Conservation (phyloP, 768 basidiomycete species). For the Chalciporus pseudorubinellus region DNA sequence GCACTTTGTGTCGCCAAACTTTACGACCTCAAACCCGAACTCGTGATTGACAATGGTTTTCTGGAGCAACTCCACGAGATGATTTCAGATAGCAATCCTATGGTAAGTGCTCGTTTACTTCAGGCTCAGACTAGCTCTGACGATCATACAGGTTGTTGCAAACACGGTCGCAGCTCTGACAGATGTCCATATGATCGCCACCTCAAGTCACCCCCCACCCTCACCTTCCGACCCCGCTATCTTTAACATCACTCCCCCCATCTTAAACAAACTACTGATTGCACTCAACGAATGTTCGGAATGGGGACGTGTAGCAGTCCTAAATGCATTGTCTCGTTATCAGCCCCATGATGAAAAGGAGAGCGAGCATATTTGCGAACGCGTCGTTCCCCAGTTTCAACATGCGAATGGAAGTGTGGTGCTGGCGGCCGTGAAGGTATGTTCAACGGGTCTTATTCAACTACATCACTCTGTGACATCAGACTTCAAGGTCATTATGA, state of each 20-base stretch:
- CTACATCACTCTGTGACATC: not conserved
- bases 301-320: constrained; percentile 95
- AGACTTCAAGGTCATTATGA: constrained; percentile 84
- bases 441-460: constrained; percentile 10
- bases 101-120: constrained; percentile 53
- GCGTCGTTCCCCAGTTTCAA: constrained; percentile 97
- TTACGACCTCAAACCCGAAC: constrained; percentile 93
- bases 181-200: constrained; percentile 82
- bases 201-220: constrained; percentile 46
- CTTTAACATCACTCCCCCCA: constrained; percentile 79
- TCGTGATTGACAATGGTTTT: constrained; percentile 95
- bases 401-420: constrained; percentile 96
- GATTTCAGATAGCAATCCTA: constrained; percentile 94
- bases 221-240: constrained; percentile 59
- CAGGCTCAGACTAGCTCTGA: not conserved
- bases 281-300: constrained; percentile 98
- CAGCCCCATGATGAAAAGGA: constrained; percentile 85
- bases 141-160: constrained; percentile 78
- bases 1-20: constrained; percentile 96
- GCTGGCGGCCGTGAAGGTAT: constrained; percentile 90
- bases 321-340: constrained; percentile 85
- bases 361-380: constrained; percentile 97
- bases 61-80: constrained; percentile 85
- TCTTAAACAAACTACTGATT: constrained; percentile 87
- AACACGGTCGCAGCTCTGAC: constrained; percentile 92